These are phyloP conservation scores for Phaeophleospora eucalypticola DNA, from an alignment of 2,329 filamentous ascomycete species.

Conservation along the genomic window DNA sequence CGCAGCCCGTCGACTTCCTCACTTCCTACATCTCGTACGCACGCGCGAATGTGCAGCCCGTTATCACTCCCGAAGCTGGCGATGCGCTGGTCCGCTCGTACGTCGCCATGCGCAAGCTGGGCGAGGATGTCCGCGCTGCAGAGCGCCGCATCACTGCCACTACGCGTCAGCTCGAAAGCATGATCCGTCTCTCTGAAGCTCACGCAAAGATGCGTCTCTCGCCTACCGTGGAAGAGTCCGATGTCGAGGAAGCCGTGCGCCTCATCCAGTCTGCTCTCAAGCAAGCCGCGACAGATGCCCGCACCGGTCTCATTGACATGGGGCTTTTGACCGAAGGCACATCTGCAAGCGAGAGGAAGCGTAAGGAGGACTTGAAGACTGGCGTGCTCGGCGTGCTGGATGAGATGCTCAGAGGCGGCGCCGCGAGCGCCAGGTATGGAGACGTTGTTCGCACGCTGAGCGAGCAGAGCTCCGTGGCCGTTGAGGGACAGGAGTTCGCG, in stretches of 20 bases:
- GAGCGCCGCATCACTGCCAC: conserved; percentile 98
- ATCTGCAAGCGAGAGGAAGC: conserved; percentile 76
- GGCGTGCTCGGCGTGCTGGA: conserved; percentile 73
- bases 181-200: conserved; percentile 94
- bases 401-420: conserved; percentile 63
- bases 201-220: conserved; percentile 97
- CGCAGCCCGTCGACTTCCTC: conserved; percentile 83
- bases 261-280: conserved; percentile 93
- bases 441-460: conserved; percentile 70
- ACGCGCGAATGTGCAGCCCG: conserved; percentile 77
- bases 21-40: conserved; percentile 98
- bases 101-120: conserved; percentile 90
- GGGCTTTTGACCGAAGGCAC: conserved; percentile 91
- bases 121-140: conserved; percentile 64
- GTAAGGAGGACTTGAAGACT: conserved; percentile 78
- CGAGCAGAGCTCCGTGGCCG: conserved; percentile 63
- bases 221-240: conserved; percentile 67
- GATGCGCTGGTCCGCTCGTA: conserved; percentile 81
- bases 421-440: conserved; percentile 67
- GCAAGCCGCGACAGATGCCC: conserved; percentile 89
- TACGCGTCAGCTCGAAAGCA: conserved; percentile 91
- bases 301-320: conserved; percentile 95
- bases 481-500: conserved; percentile 77
- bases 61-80: conserved; percentile 74
- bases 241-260: conserved; percentile 86